phyloP scores from a whole-genome alignment of 2,329 filamentous ascomycete genomes.

The Sclerotinia glacialis region DNA sequence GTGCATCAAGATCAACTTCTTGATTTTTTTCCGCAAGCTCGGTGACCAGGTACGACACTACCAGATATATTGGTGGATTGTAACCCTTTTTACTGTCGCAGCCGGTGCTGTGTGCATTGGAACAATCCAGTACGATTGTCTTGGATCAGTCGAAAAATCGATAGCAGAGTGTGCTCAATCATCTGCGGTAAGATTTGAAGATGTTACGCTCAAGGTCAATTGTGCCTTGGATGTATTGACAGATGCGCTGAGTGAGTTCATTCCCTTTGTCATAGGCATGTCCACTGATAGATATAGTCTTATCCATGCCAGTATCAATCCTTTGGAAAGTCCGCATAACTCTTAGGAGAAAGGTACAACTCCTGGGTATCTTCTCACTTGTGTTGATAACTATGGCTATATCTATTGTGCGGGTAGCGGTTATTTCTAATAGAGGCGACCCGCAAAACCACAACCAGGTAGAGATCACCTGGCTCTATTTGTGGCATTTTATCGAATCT shows the following conservation, averaged over 20 bases:
- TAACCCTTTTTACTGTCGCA: background rate
- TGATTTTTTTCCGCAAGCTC: background rate
- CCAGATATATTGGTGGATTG: background rate
- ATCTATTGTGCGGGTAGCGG: no score
- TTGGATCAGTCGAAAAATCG: background rate
- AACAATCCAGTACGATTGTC: background rate
- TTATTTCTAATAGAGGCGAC: no score
- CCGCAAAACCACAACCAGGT: no score
- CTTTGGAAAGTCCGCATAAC: no score
- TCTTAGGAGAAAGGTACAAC: no score
- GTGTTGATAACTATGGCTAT: no score
- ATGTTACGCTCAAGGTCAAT: background rate
- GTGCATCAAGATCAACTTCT: slow-evolving; percentile 1
- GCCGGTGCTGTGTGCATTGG: slow-evolving; percentile 1
- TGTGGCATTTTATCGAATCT: no score
- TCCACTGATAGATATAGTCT: no score
- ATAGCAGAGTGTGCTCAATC: background rate
- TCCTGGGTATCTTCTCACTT: no score
- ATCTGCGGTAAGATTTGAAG: background rate
- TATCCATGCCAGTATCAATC: no score
- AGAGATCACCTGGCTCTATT: no score
- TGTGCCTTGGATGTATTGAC: background rate
- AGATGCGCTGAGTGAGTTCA: background rate
- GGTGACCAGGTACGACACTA: background rate
- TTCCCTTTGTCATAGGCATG: no score